Percentiles rank a stretch among this genome's conserved stretches.
These are phyloP conservation scores for Verbascum thapsus DNA, from an alignment of 257 asterid species.

Conservation along the genomic window DNA sequence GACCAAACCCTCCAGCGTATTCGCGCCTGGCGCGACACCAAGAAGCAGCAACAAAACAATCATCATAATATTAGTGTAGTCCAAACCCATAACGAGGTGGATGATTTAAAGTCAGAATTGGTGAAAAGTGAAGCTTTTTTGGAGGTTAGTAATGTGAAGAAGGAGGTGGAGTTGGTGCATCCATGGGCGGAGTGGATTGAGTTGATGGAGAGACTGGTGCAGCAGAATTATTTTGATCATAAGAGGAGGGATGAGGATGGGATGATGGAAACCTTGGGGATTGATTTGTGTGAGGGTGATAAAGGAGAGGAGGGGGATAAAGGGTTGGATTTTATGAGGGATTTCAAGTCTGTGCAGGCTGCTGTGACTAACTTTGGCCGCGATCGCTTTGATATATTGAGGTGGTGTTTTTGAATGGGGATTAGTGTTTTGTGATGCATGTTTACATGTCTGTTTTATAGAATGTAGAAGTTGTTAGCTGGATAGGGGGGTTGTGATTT, in stretches of 20 bases:
- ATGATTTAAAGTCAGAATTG: conserved; percentile 37
- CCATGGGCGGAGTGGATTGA: conserved; percentile 98
- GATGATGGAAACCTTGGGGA: conserved; percentile 74
- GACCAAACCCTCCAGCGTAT: conserved; percentile 85
- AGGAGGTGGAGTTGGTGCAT: conserved; percentile 78
- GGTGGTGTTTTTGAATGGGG: conserved; percentile 43
- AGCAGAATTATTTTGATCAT: conserved; percentile 93
- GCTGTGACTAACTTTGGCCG: conserved; percentile 79
- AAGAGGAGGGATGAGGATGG: conserved; percentile 89
- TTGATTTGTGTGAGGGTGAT: conserved; percentile 48
- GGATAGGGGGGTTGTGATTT: conserved; percentile 8
- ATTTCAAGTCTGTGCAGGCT: conserved; percentile 75
- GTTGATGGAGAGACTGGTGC: conserved; percentile 86
- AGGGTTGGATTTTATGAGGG: conserved; percentile 63
- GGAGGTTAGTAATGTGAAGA: conserved; percentile 38
- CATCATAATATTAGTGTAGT: conserved; percentile 11
- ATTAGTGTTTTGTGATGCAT: conserved; percentile 3
- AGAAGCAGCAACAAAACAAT: conserved; percentile 39
- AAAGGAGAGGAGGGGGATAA: conserved; percentile 40
- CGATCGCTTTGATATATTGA: conserved; percentile 86
- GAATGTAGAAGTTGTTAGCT: conserved; percentile 9
- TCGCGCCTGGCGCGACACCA: conserved; percentile 92
- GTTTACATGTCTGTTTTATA: conserved; percentile 2
- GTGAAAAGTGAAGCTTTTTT: conserved; percentile 40
- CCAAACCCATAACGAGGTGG: conserved; percentile 29